Evolutionary conservation across 208 protist species (phyloP).

Genomic region (Endotrypanum monterogeii): DNA sequence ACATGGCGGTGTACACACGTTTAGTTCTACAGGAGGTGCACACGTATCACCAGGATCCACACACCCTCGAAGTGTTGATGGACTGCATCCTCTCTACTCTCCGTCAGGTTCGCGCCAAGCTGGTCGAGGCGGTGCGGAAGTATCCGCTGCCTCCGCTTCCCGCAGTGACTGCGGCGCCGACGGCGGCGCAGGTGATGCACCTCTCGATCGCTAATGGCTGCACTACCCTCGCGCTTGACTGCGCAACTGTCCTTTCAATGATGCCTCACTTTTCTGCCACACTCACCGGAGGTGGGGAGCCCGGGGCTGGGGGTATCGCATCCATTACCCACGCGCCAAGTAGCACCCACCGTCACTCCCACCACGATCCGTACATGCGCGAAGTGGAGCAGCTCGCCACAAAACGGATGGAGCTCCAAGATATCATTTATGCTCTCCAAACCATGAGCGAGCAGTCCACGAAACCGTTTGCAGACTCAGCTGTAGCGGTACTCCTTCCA

Average conservation of each 20-base stretch:
- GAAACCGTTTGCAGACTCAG: conserved; percentile 51
- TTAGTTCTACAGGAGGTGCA: conserved; percentile 57
- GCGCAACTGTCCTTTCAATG: conserved; percentile 45
- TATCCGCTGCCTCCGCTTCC: conserved; percentile 75
- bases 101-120: conserved; percentile 32
- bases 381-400: conserved; percentile 27
- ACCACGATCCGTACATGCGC: conserved; percentile 16
- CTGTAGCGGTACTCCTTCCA: conserved; percentile 38
- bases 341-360: not conserved
- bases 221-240: conserved; percentile 57
- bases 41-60: conserved; percentile 61
- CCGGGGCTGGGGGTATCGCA: not conserved
- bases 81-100: conserved; percentile 52
- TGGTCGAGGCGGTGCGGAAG: conserved; percentile 29
- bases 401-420: conserved; percentile 42
- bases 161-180: conserved; percentile 52
- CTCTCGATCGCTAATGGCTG: conserved; percentile 78
- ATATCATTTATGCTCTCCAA: conserved; percentile 34
- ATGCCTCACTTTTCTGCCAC: conserved; percentile 35
- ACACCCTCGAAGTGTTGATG: conserved; percentile 53
- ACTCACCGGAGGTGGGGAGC: not conserved
- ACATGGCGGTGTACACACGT: conserved; percentile 50
- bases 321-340: not conserved
- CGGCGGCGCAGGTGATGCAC: conserved; percentile 65
- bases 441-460: conserved; percentile 36